These are phyloP conservation scores for Beauveria asiatica DNA, from an alignment of 2,329 filamentous ascomycete genomes.

Conservation along the genomic window DNA sequence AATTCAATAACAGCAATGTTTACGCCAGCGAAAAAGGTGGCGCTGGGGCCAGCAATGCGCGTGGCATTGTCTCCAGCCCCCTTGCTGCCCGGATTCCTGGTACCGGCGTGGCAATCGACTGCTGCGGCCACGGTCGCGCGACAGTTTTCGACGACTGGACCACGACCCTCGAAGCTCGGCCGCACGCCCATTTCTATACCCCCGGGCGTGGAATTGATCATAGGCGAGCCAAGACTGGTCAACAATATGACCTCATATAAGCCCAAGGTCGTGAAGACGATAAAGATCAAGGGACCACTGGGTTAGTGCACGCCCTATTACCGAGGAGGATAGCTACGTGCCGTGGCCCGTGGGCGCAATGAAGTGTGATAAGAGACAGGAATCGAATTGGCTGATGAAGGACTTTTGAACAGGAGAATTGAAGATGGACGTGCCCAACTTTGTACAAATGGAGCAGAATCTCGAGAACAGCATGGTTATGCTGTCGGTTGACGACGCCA, in stretches of 20 bases:
- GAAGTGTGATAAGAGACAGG: background rate
- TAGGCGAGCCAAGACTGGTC: slow-evolving; percentile 52
- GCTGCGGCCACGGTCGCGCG: slow-evolving; percentile 17
- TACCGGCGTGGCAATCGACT: slow-evolving; percentile 56
- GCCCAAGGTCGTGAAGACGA: slow-evolving; percentile 53
- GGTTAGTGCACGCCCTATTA: slow-evolving; percentile 40
- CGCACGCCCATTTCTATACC: slow-evolving; percentile 72
- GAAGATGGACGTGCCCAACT: slow-evolving; percentile 70
- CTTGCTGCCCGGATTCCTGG: slow-evolving; percentile 62
- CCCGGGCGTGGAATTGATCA: slow-evolving; percentile 68
- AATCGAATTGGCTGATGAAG: slow-evolving; percentile 14
- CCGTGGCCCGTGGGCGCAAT: background rate
- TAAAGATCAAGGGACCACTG: slow-evolving; percentile 73
- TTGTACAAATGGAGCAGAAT: slow-evolving; percentile 64
- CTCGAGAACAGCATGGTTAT: slow-evolving; percentile 51
- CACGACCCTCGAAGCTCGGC: slow-evolving; percentile 73
- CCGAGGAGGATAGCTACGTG: background rate
- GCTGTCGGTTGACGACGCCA: slow-evolving; percentile 61
- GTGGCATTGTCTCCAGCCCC: slow-evolving; percentile 34
- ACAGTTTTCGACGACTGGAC: slow-evolving; percentile 62
- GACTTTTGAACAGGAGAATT: slow-evolving; percentile 52
- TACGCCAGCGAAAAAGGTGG: slow-evolving; percentile 52
- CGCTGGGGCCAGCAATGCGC: slow-evolving; percentile 46
- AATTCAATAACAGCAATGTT: slow-evolving; percentile 47
- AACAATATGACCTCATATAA: slow-evolving; percentile 51